Base-by-base conservation (phyloP, 78 protist genomes). In the Chrysochromulina parva region DNA sequence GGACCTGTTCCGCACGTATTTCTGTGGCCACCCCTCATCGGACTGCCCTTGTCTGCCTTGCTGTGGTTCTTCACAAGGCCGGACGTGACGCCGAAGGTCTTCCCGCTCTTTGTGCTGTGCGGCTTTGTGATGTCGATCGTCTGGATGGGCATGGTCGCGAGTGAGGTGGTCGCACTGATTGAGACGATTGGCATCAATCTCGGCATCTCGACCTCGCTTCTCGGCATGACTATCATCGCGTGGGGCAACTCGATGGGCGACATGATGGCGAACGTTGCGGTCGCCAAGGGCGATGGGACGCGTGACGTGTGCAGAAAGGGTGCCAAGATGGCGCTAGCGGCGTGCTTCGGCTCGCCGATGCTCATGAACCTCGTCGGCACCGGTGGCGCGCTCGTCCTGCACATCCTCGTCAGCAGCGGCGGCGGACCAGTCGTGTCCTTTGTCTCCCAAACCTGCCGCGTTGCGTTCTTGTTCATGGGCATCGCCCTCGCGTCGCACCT, bases 171-270 rank as follows among this genome's bases (percentile, higher is more conserved):
- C 13, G 88, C 88, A 2, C 66, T 82, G 59, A 24, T 58, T 47
- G 60, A 58, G 66, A 53, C 89, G 67, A 19, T 14, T 1, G 89
- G 89, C 54, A n/a, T 28, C 71, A 6, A 57, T 2, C 54, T 62
- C 55, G 50, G 28, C 65, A 28, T 60, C 54, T 20, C 59, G 38
- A 2, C 48, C 28, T 28, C 90, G 17, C 6, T 86, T 11, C 5
- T 86, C 19, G 90, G 90, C 17, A 5, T 86, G 50, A 86, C 90
- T 14, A 74, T 86, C 48, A 10, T 86, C 57, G 90, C 90, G 22
- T n/a, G 54, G 48, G 90, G 90, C 6, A 86, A 86, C 76, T 60
- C 76, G 3, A 19, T 86, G 53, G 74, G 74, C 24, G 90, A 86
- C 28, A 5, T 86, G 3, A 74, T 86, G 14, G 87, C 87, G 10